Percentiles rank a stretch among this genome's conserved stretches.
These are phyloP conservation scores for Corynascus novoguineensis DNA, from an alignment of 495 filamentous ascomycete genomes.

Conservation along the genomic window DNA sequence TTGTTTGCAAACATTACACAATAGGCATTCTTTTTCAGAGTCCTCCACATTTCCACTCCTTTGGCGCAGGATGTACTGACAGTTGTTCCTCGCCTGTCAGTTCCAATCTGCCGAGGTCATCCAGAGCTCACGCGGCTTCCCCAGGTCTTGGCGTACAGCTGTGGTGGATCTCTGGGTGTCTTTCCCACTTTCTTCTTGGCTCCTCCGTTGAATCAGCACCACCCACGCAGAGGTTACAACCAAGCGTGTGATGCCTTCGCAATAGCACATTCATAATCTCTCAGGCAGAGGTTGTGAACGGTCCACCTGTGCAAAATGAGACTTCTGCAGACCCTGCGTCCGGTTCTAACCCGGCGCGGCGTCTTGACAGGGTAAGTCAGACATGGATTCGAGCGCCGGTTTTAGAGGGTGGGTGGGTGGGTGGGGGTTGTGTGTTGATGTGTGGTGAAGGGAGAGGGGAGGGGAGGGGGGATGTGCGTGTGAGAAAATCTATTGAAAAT, in stretches of 20 bases:
- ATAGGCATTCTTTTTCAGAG: too few species aligned
- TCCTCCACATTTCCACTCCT: not conserved
- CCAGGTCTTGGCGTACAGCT: conserved; percentile 6
- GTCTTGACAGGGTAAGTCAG: conserved; percentile 6
- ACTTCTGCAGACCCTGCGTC: not conserved
- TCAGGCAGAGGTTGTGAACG: not conserved
- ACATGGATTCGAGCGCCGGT: too few species aligned
- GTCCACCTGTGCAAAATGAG: not conserved
- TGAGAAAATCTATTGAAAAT: not conserved
- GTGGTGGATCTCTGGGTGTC: not conserved
- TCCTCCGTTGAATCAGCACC: too few species aligned
- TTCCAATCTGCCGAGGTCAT: conserved; percentile 7
- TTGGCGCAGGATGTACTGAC: not conserved
- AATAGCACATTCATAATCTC: not conserved
- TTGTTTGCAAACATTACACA: too few species aligned
- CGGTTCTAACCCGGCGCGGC: not conserved
- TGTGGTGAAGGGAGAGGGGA: too few species aligned
- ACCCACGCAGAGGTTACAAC: not conserved
- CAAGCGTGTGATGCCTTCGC: not conserved
- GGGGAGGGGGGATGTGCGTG: too few species aligned
- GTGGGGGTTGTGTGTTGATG: too few species aligned
- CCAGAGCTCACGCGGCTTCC: not conserved
- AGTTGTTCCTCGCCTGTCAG: not conserved
- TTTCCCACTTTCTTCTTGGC: not conserved
- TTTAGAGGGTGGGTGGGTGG: not conserved